Evolutionary conservation across 176 grass and related monocot genomes (phyloP), one percentile per base, ranked within the genome.

Genomic region (Otatea glauca): DNA sequence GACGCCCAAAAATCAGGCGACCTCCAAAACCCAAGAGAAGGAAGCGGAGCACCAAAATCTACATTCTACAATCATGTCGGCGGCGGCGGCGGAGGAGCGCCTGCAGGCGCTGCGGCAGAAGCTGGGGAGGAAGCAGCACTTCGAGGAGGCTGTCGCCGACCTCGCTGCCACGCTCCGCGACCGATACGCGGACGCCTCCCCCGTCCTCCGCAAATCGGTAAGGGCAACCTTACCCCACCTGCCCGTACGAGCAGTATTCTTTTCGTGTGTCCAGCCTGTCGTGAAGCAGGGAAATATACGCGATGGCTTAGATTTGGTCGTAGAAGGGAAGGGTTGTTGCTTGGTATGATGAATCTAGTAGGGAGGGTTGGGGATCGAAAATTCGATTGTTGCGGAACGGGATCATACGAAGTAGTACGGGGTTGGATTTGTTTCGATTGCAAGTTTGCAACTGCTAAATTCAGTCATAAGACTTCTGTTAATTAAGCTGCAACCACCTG

Each of bases 41-140:
- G 23, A 84, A 80, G 6, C 44, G 8, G 47, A 61, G 67, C 54
- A 16, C 77, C 24, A 21, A n/a, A 6, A 23, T 51, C 12, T 15
- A 49, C 44, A 0, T 45, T 45, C 37, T 27, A 25, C 18, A 51
- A 9, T 51, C 54, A 87, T 91, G 89, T 87, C 85, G 70, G 45
- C 78, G 6, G 70, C 87, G 61, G 68, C 69, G 32, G 12, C 86
- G 62, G 84, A 86, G 78, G 66, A 81, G 74, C 87, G 92, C 63
- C 81, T 98, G 67, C 82, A 92, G 66, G 83, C 82, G 63, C 70
- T 98, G 88, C 91, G 91, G 84, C 88, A 16, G 85, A 94, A 85
- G 45, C 84, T 98, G n/a, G 91, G 87, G 18, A 93, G 88, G 93
- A 98, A 94, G 84, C 89, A 89, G 38, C 89, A 92, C 0, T 98